phyloP scores from a whole-genome alignment of 208 protist species.

The Crithidia brevicula region DNA sequence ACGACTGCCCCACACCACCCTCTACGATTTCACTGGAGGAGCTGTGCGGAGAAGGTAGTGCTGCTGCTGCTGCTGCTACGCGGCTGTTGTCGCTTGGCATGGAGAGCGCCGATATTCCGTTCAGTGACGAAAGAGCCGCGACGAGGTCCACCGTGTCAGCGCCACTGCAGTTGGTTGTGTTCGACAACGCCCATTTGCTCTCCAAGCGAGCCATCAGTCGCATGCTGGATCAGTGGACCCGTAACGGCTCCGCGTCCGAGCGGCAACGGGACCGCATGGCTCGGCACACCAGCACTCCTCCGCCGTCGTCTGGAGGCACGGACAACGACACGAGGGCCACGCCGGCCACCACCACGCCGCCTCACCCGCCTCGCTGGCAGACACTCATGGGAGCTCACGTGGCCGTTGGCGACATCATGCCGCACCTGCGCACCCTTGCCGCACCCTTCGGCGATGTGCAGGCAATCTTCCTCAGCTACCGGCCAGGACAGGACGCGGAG shows the following conservation, averaged over 20 bases:
- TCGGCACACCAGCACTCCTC: no score
- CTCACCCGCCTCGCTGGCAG: slow-evolving; percentile 6
- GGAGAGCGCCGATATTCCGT: background rate
- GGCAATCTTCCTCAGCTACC: slow-evolving; percentile 50
- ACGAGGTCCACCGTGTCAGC: background rate
- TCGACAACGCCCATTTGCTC: slow-evolving; percentile 69
- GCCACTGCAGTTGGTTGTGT: slow-evolving; percentile 36
- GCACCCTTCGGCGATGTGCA: slow-evolving; percentile 53
- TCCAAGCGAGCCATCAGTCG: slow-evolving; percentile 57
- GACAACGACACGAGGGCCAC: background rate
- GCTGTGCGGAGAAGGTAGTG: background rate
- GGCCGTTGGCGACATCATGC: background rate
- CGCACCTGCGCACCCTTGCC: slow-evolving; percentile 26
- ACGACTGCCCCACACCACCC: no score
- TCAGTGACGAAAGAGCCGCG: background rate
- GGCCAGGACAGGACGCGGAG: background rate
- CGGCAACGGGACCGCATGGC: background rate
- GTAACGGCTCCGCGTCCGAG: slow-evolving; percentile 44
- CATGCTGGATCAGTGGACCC: slow-evolving; percentile 79
- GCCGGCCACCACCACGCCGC: background rate
- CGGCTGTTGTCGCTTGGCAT: slow-evolving; percentile 44
- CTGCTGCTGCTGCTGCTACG: no score
- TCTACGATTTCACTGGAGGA: background rate
- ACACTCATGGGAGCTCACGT: slow-evolving; percentile 12
- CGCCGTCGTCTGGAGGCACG: no score